phyloP scores from a whole-genome alignment of 257 asterid species.

The Solanum paucissectum region DNA sequence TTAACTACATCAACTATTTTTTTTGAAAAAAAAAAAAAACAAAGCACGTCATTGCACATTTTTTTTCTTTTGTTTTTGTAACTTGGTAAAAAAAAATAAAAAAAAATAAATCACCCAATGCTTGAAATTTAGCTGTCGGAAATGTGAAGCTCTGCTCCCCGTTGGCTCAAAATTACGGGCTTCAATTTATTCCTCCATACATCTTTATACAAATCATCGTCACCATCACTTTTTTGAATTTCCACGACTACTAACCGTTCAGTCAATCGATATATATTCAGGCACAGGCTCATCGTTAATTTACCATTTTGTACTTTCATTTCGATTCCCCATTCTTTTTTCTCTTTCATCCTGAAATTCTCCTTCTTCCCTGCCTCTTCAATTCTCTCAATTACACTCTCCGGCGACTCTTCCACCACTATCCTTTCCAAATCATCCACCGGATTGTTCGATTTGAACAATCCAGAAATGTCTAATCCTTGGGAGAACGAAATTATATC shows the following conservation, averaged over 20 bases:
- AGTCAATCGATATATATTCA: constrained; percentile 44
- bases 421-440: constrained; percentile 39
- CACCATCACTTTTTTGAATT: constrained; percentile 37
- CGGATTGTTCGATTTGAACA: constrained; percentile 22
- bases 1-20: neutral
- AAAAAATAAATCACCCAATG: neutral
- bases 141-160: neutral
- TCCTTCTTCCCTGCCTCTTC: constrained; percentile 40
- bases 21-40: neutral
- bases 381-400: constrained; percentile 35
- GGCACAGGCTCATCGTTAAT: constrained; percentile 9
- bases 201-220: constrained; percentile 23
- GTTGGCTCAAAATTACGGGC: constrained; percentile 29
- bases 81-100: neutral
- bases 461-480: constrained; percentile 57
- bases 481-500: constrained; percentile 67
- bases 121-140: neutral
- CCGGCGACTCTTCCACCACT: constrained; percentile 52
- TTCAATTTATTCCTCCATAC: constrained; percentile 43
- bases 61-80: neutral
- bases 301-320: constrained; percentile 37
- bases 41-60: too few relatives aligned
- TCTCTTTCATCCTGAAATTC: constrained; percentile 18
- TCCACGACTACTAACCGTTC: constrained; percentile 43
- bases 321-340: constrained; percentile 46